Conservation (phyloP, 176 grass and related monocot genomes). For the Phragmites australis region DNA sequence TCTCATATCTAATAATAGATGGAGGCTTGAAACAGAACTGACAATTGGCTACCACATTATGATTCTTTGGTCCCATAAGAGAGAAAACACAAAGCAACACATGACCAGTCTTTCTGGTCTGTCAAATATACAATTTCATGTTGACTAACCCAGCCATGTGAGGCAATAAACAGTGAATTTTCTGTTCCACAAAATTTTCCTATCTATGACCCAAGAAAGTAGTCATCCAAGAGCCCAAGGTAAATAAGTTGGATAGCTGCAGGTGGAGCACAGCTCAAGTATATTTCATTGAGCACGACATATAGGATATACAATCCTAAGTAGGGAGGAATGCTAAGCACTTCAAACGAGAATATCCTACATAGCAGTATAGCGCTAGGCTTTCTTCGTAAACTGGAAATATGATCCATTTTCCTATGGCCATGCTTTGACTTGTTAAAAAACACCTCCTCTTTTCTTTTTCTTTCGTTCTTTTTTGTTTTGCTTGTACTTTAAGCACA, state of each 20-base stretch:
- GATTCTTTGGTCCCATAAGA: background rate
- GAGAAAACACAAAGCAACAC: background rate
- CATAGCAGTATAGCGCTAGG: background rate
- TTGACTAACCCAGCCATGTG: background rate
- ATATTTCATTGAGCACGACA: background rate
- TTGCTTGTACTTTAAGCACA: constrained; percentile 10
- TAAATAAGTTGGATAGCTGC: background rate
- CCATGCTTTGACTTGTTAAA: background rate
- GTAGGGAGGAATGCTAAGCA: background rate
- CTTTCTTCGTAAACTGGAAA: background rate
- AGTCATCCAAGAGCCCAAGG: background rate
- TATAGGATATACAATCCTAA: background rate
- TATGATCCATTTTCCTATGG: background rate
- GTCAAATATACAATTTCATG: background rate
- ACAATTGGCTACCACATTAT: background rate
- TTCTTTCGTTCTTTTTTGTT: background rate
- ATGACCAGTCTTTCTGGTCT: constrained; percentile 1
- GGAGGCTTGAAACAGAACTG: background rate
- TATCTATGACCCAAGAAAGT: background rate
- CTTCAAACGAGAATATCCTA: background rate
- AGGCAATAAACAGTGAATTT: background rate
- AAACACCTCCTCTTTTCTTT: background rate
- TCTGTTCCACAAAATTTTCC: background rate
- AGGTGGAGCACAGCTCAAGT: background rate
- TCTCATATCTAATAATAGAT: background rate